Conservation (phyloP, 2,329 filamentous ascomycete species). For the Stemphylium vesicarium region DNA sequence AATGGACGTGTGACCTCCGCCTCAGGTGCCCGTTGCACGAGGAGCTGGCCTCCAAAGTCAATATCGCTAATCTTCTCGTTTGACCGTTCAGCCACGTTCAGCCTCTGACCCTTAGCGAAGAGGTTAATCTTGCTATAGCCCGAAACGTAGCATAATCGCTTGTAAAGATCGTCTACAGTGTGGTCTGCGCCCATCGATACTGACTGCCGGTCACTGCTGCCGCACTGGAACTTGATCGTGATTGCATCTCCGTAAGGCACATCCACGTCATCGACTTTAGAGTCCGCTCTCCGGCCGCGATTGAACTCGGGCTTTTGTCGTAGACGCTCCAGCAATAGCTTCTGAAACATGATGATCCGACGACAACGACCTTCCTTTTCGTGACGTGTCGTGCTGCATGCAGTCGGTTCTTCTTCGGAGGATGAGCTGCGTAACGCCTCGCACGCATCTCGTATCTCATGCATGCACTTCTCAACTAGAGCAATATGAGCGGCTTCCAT, state of each 20-base stretch:
- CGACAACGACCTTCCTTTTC: conserved; percentile 36
- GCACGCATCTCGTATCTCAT: conserved; percentile 52
- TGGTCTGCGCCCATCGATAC: conserved; percentile 73
- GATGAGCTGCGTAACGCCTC: conserved; percentile 16
- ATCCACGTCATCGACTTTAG: conserved; percentile 53
- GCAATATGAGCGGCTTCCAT: conserved; percentile 68
- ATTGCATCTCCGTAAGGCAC: conserved; percentile 68
- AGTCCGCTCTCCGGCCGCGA: conserved; percentile 39
- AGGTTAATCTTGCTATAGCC: conserved; percentile 78
- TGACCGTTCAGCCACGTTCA: conserved; percentile 66
- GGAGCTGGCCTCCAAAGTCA: conserved; percentile 33
- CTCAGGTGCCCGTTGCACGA: conserved; percentile 41
- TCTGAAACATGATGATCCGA: conserved; percentile 46
- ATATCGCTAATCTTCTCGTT: conserved; percentile 67
- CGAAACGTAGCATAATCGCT: conserved; percentile 70
- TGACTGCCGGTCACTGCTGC: conserved; percentile 61
- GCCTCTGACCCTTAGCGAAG: conserved; percentile 71
- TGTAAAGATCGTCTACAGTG: conserved; percentile 72
- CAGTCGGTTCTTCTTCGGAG: conserved; percentile 7
- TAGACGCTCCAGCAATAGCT: conserved; percentile 39
- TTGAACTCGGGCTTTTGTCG: conserved; percentile 43
- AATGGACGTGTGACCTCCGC: conserved; percentile 33
- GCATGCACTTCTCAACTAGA: conserved; percentile 77
- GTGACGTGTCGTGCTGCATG: conserved; percentile 34
- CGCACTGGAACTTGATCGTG: conserved; percentile 74